phyloP scores from a whole-genome alignment of 305 asterid species.

The Fraxinus sp. region DNA sequence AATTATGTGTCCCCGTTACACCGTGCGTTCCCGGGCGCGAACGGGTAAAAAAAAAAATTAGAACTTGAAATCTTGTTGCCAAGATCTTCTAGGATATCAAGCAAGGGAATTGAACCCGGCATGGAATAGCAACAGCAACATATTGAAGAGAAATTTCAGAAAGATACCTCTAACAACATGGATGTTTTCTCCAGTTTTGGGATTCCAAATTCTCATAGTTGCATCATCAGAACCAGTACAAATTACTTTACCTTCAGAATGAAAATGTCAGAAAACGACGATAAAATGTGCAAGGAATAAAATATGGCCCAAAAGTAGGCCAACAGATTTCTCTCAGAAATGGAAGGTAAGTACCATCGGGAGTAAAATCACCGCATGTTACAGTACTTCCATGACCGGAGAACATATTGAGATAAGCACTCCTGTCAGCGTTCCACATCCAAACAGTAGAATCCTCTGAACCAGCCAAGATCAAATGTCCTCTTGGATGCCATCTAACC shows the following conservation, averaged over 20 bases:
- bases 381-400: slow-evolving; percentile 69
- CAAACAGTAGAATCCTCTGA: slow-evolving; percentile 73
- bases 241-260: slow-evolving; percentile 58
- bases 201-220: slow-evolving; percentile 83
- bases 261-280: slow-evolving; percentile 12
- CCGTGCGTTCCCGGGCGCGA: no score
- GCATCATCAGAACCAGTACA: slow-evolving; percentile 93
- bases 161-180: slow-evolving; percentile 73
- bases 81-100: not conserved
- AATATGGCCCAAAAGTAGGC: slow-evolving; percentile 9
- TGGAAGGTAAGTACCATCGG: slow-evolving; percentile 59
- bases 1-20: no score
- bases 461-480: slow-evolving; percentile 78
- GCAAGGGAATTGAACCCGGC: not conserved
- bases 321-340: slow-evolving; percentile 15
- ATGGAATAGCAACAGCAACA: slow-evolving; percentile 4
- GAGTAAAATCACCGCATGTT: slow-evolving; percentile 87
- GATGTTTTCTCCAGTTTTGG: slow-evolving; percentile 52
- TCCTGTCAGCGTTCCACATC: slow-evolving; percentile 91
- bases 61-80: not conserved
- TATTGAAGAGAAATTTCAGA: slow-evolving; percentile 1
- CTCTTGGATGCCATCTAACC: slow-evolving; percentile 91
- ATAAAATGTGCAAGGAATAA: slow-evolving; percentile 4
- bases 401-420: slow-evolving; percentile 49
- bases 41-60: no score